A percentile compares a stretch with the other conserved stretches of the same genome.
Evolutionary conservation across 1,139 yeast species (phyloP).

Genomic region (Magnusiomyces fungicola): DNA sequence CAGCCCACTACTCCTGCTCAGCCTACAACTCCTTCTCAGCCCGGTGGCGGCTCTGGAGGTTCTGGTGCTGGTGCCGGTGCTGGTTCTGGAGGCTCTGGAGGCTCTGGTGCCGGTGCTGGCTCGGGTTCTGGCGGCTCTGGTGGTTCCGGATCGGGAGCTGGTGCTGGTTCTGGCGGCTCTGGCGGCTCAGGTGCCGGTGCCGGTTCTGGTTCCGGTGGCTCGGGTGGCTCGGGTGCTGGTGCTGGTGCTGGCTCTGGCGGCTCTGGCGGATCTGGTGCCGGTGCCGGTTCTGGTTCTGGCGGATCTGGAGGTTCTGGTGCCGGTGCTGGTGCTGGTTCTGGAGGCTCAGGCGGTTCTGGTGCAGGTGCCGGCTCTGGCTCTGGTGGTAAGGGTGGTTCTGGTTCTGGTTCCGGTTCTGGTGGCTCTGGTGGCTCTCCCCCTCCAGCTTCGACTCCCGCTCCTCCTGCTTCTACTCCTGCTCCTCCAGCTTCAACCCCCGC

Average conservation of each 20-base stretch:
- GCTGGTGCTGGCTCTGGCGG: not conserved
- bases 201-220: not conserved
- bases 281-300: constrained; percentile 1
- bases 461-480: too few relatives aligned
- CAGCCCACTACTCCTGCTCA: not conserved
- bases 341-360: not conserved
- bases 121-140: not conserved
- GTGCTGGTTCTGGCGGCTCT: not conserved
- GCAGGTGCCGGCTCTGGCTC: constrained; percentile 4
- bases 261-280: not conserved
- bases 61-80: not conserved
- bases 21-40: not conserved
- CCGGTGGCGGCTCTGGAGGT: not conserved
- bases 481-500: too few relatives aligned
- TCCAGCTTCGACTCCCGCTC: too few relatives aligned
- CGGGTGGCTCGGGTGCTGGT: not conserved
- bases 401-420: not conserved
- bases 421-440: not conserved
- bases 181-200: not conserved
- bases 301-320: constrained; percentile 1
- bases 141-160: not conserved
- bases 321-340: not conserved
- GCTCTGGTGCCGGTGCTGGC: not conserved
- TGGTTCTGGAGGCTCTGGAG: not conserved
- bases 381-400: not conserved